Conservation (phyloP, 257 asterid species). For the Gentiana macrophylla region DNA sequence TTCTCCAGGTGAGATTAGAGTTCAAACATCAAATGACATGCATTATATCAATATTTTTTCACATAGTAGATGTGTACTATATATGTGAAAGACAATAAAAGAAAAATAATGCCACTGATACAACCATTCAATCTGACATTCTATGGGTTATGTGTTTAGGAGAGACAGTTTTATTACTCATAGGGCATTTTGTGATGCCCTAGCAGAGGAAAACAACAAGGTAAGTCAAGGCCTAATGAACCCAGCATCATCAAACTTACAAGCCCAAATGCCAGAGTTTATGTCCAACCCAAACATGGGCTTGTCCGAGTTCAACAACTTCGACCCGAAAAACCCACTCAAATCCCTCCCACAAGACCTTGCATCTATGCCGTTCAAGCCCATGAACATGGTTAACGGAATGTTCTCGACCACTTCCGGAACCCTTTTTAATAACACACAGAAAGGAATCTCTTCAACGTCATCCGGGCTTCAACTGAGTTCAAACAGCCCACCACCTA, state of each 20-base stretch:
- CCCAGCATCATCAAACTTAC: slow-evolving; percentile 24
- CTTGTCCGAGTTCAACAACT: slow-evolving; percentile 41
- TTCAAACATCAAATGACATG: too few species aligned
- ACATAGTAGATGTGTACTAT: background rate
- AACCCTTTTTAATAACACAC: slow-evolving; percentile 50
- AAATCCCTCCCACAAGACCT: slow-evolving; percentile 58
- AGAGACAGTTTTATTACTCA: slow-evolving; percentile 96
- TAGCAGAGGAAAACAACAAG: slow-evolving; percentile 84
- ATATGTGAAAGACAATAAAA: slow-evolving; percentile 2
- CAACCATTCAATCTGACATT: background rate
- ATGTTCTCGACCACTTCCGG: slow-evolving; percentile 61
- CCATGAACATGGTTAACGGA: slow-evolving; percentile 55
- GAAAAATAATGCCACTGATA: background rate
- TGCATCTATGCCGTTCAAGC: slow-evolving; percentile 59
- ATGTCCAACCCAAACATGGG: slow-evolving; percentile 40
- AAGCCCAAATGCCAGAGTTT: slow-evolving; percentile 36
- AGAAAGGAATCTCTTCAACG: slow-evolving; percentile 41
- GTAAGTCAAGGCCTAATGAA: slow-evolving; percentile 46
- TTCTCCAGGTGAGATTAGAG: slow-evolving; percentile 51
- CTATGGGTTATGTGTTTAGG: slow-evolving; percentile 26
- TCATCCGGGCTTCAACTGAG: slow-evolving; percentile 73
- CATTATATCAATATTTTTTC: too few species aligned
- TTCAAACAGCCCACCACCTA: slow-evolving; percentile 41
- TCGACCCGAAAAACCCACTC: slow-evolving; percentile 29
- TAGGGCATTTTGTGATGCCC: slow-evolving; percentile 84